Percentiles rank a stretch among this genome's conserved stretches.
These are phyloP conservation scores for Begonia loranthoides DNA, from an alignment of 306 rosid genomes.

Conservation along the genomic window DNA sequence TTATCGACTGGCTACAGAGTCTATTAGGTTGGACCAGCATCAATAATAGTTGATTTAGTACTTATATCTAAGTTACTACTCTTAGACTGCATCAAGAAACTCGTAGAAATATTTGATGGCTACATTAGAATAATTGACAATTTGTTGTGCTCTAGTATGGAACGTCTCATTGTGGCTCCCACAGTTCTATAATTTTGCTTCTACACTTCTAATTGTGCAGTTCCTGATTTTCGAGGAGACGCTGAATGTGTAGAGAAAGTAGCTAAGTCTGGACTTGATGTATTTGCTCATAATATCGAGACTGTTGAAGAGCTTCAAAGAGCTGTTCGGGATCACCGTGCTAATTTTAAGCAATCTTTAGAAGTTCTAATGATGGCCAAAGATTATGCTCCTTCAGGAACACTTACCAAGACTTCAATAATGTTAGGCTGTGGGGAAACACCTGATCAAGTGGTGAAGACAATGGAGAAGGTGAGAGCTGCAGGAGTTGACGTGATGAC, in stretches of 20 bases:
- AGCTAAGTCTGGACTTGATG: slow-evolving; percentile 86
- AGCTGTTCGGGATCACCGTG: slow-evolving; percentile 78
- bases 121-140: too few relatives aligned
- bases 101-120: too few relatives aligned
- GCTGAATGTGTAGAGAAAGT: slow-evolving; percentile 62
- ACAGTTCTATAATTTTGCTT: slow-evolving; percentile 10
- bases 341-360: slow-evolving; percentile 80
- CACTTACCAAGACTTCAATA: slow-evolving; percentile 88
- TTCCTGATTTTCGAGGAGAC: slow-evolving; percentile 96
- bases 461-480: slow-evolving; percentile 99
- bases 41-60: too few relatives aligned
- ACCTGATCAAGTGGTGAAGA: slow-evolving; percentile 83
- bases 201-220: slow-evolving; percentile 27
- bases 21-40: too few relatives aligned
- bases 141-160: too few relatives aligned
- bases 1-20: too few relatives aligned
- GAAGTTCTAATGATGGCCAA: slow-evolving; percentile 93
- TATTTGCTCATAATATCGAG: slow-evolving; percentile 94
- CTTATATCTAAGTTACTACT: too few relatives aligned
- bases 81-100: too few relatives aligned
- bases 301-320: slow-evolving; percentile 97
- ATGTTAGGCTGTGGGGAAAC: slow-evolving; percentile 99
- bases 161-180: too few relatives aligned
- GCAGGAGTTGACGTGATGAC: slow-evolving; percentile 99
- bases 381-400: slow-evolving; percentile 69